Evolutionary conservation across 352 stramenopile genomes (phyloP).

Genomic region (Pythium folliculosum): DNA sequence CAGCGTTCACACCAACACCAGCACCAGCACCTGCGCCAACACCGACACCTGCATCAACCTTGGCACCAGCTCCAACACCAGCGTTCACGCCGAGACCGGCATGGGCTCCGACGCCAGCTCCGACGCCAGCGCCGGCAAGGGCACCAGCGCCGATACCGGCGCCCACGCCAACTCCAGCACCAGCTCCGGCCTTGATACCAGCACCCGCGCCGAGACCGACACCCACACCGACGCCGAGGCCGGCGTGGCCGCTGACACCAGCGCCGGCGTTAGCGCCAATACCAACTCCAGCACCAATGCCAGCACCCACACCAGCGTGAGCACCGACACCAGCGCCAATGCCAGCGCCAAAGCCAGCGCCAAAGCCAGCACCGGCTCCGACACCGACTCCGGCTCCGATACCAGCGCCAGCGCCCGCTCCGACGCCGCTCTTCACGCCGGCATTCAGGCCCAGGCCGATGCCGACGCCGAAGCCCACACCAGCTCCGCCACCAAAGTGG

Average conservation of each 20-base stretch:
- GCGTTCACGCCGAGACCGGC: background rate
- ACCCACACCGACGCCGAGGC: too few species aligned
- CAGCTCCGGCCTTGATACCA: too few species aligned
- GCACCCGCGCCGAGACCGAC: too few species aligned
- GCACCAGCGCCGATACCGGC: too few species aligned
- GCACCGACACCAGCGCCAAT: background rate
- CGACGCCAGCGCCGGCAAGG: too few species aligned
- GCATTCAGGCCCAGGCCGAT: too few species aligned
- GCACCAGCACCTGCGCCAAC: background rate
- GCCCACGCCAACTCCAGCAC: too few species aligned
- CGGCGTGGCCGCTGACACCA: too few species aligned
- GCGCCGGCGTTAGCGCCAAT: background rate
- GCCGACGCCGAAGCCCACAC: too few species aligned
- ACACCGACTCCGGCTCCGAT: background rate
- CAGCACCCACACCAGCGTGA: background rate
- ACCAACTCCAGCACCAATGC: background rate
- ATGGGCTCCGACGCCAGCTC: background rate
- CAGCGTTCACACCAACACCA: too few species aligned
- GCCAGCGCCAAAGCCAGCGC: background rate
- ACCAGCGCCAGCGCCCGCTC: slow-evolving; percentile 1
- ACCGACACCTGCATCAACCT: background rate
- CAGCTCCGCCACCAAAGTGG: too few species aligned
- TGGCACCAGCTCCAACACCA: background rate
- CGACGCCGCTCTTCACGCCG: too few species aligned
- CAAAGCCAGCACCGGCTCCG: background rate